Percentiles rank a stretch among this genome's conserved stretches.
phyloP scores from a whole-genome alignment of 2,329 filamentous ascomycete species.

The Colletotrichum aenigma region DNA sequence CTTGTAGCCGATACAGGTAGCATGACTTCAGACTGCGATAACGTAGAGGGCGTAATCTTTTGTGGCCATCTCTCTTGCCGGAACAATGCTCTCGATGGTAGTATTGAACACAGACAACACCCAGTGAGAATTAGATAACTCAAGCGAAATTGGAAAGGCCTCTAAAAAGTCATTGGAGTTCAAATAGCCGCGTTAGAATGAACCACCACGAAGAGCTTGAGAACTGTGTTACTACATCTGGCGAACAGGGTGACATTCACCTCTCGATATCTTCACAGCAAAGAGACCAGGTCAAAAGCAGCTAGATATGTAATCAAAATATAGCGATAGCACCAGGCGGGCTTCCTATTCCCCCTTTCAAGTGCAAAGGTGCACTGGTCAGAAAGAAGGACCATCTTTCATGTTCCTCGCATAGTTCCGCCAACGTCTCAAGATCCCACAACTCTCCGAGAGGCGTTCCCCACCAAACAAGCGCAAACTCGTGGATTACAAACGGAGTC shows the following conservation, averaged over 20 bases:
- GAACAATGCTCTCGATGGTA: background rate
- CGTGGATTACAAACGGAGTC: constrained; percentile 37
- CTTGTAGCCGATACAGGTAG: background rate
- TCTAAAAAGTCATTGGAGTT: background rate
- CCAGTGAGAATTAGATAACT: background rate
- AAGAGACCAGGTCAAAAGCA: background rate
- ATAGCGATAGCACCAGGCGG: background rate
- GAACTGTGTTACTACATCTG: background rate
- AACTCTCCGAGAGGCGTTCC: constrained; percentile 45
- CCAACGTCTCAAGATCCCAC: constrained; percentile 36
- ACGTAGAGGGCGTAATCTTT: background rate
- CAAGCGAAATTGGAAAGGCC: background rate
- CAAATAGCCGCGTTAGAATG: background rate
- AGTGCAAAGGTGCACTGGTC: constrained; percentile 50
- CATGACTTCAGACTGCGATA: background rate
- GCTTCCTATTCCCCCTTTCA: constrained; percentile 20
- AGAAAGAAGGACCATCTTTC: constrained; percentile 55
- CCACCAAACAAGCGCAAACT: constrained; percentile 53
- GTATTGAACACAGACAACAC: background rate
- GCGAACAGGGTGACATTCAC: background rate
- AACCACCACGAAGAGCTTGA: background rate
- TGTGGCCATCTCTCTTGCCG: background rate
- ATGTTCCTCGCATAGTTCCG: constrained; percentile 56
- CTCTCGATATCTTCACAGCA: background rate
- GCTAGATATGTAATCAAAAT: background rate